Base-by-base conservation (phyloP, 176 grass and related monocot genomes). In the Aegilops umbellulata region DNA sequence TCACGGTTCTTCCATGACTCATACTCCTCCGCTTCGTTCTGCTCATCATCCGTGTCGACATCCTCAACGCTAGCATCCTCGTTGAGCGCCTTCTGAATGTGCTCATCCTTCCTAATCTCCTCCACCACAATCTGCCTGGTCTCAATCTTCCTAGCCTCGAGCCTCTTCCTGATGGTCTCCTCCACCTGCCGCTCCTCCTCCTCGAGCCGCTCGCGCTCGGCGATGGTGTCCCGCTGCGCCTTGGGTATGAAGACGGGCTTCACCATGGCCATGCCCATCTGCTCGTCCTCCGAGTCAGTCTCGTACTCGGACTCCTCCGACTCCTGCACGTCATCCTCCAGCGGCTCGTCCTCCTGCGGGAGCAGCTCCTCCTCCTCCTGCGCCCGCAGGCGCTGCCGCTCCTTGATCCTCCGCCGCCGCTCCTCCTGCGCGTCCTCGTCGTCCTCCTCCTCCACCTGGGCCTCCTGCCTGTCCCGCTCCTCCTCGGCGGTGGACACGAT, bases 1-100 rank as follows among this genome's bases (percentile, higher is more conserved):
- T 98, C 96, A 77, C 96, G 86, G 39, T 49, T 84, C 75, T 98
- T 98, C 96, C 96, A 98, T 36, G 91, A 83, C 69, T 95, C 96
- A 5, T 98, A 98, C 82, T 98, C 95, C 76, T 98, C 96, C 20
- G 96, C 96, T 92, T 95, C 96, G 74, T 98, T 98, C 86, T 90
- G 60, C 76, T 98, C 96, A 61, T 98, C 96, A 72, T 95, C 96
- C 0, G 93, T 98, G 49, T 98, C 96, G 12, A 95, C 86, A 80
- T 98, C 96, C 57, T 91, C 86, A 30, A 89, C 82, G 36, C 86
- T 84, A 17, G 93, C 91, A 38, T 98, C 95, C 55, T 89, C 86
- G 27, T 95, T 94, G 12, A 94, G 65, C 55, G 94, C 85, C 86
- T 98, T 98, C 68, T 92, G 86, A 15, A 98, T 92, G 53, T 95